Evolutionary conservation across 192 early-diverging fungal species (phyloP), one percentile per base, ranked within the genome.

Genomic region (Linnemannia hyalina): DNA sequence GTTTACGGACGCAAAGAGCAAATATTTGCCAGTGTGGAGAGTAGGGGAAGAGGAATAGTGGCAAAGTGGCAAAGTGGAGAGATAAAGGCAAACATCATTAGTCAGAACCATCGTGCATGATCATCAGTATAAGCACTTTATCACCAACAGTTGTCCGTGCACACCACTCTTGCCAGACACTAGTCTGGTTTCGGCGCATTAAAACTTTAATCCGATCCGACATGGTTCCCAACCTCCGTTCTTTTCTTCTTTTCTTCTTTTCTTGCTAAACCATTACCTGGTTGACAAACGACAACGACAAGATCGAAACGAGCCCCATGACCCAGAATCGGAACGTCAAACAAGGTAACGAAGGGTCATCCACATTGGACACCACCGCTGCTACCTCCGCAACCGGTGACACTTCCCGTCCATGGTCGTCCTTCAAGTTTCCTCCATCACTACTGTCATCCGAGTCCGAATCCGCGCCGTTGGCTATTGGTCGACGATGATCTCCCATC

Each of bases 291-390:
- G 81, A 71, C 44, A 93, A 83, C 0, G 84, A 44, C n/a, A 75
- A 47, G 54, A 81, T 85, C 15, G 91, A 89, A 44, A 88, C 54
- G 15, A 89, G 38, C 65, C 89, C 89, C 70, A 93, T 88, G 54
- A 89, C 70, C 80, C 85, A 89, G 82, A 90, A 89, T 52, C 92
- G 91, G 74, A 93, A 93, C 4, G 91, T 93, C 44, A 85, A 75
- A 44, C 90, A 88, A 44, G 92, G 92, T 5, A 82, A 65, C 23
- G 77, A 88, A 2, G 92, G 87, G 68, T 93, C 92, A 63, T 93
- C 92, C 38, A 82, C 90, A 40, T 88, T 85, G 22, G 85, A 68
- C n/a, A 90, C 89, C 35, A 90, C 86, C 9, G 86, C 86, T 16
- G 82, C 82, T 35, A 90, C 89, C 69, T 90, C 89, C 78, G 83